These are phyloP conservation scores for Lactarius sp. DNA, from an alignment of 768 basidiomycete species.

Conservation along the genomic window DNA sequence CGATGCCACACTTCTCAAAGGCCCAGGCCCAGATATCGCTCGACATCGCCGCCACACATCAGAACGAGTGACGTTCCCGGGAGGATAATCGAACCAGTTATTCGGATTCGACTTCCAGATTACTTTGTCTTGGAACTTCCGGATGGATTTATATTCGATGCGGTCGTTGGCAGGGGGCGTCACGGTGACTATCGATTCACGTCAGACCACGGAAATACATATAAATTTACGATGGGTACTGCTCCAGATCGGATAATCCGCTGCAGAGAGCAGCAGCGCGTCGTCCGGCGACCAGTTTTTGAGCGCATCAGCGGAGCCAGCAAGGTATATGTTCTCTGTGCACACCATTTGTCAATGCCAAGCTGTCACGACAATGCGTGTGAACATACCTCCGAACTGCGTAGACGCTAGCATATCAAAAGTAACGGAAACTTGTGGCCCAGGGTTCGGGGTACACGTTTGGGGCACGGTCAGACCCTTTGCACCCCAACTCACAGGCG, in stretches of 20 bases:
- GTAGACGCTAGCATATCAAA: conserved; percentile 65
- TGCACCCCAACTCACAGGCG: conserved; percentile 62
- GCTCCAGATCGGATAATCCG: conserved; percentile 64
- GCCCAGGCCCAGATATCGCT: no score
- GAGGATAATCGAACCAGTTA: conserved; percentile 26
- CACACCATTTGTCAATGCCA: not conserved
- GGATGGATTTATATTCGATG: conserved; percentile 71
- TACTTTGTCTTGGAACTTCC: conserved; percentile 48
- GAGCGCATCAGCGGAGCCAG: conserved; percentile 54
- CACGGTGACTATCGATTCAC: conserved; percentile 46
- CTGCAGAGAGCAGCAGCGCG: conserved; percentile 50
- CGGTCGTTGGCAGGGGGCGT: conserved; percentile 50
- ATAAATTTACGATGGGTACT: conserved; percentile 39
- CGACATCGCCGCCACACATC: conserved; percentile 34
- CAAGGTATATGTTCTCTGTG: conserved; percentile 63
- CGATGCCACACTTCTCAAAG: no score
- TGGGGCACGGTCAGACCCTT: conserved; percentile 46
- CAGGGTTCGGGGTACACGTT: conserved; percentile 33
- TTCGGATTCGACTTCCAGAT: conserved; percentile 74
- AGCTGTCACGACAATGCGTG: not conserved
- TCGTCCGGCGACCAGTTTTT: conserved; percentile 56
- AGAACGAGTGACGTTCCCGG: conserved; percentile 27
- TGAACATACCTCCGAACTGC: conserved; percentile 48
- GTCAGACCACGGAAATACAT: conserved; percentile 11
- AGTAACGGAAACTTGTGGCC: conserved; percentile 44